Conservation (phyloP, 2,329 filamentous ascomycete genomes). For the Ceratocystis eucalypticola region DNA sequence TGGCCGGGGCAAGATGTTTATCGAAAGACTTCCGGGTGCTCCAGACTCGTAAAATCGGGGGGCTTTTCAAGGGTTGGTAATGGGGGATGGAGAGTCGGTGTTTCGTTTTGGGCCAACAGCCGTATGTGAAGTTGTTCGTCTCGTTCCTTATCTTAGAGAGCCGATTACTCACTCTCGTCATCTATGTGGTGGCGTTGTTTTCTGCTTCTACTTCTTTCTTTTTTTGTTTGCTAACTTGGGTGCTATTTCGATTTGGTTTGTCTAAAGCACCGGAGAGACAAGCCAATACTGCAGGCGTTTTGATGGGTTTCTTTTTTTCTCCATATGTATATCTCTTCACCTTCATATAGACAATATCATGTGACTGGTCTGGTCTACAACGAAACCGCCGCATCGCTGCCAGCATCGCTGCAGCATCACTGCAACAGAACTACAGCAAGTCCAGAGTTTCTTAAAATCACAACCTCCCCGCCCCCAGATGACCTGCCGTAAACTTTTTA, state of each 20-base stretch:
- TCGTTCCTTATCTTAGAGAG: too few species aligned
- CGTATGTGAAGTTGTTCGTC: background rate
- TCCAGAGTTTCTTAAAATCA: too few species aligned
- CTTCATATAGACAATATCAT: slow-evolving; percentile 1
- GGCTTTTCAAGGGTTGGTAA: background rate
- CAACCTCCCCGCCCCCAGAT: too few species aligned
- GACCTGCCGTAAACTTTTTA: too few species aligned
- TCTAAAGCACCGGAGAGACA: background rate
- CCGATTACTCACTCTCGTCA: background rate
- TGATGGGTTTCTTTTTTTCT: background rate
- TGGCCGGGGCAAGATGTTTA: slow-evolving; percentile 80
- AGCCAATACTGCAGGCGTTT: background rate
- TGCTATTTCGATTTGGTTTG: background rate
- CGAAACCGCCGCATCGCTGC: too few species aligned
- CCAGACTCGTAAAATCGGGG: slow-evolving; percentile 38
- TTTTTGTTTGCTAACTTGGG: background rate
- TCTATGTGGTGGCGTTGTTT: background rate
- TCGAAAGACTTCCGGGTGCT: slow-evolving; percentile 79
- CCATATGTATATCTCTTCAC: background rate
- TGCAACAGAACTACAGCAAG: too few species aligned
- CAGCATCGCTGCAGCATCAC: too few species aligned
- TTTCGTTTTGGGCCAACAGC: background rate
- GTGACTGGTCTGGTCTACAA: background rate
- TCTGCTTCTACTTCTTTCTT: background rate
- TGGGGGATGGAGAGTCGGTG: background rate